Base-by-base conservation (phyloP, 768 basidiomycete species). In the Pulveroboletus sp. region DNA sequence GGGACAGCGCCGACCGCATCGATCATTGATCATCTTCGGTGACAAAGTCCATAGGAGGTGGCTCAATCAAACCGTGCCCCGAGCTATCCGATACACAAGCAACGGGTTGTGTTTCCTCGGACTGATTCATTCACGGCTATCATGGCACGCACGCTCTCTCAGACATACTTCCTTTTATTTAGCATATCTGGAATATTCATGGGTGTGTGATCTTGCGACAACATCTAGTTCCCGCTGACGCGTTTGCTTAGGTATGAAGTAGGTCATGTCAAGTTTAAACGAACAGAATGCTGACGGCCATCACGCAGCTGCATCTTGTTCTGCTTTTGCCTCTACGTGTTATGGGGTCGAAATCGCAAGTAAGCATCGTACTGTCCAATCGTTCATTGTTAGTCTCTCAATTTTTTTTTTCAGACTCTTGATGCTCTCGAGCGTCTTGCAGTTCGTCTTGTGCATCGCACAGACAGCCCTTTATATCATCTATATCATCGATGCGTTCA, bases 321-420 rank as follows among this genome's bases (percentile, higher is more conserved):
- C n/a, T n/a, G 43, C 23, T 59, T 60, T 38, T 59, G 57, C 25
- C 20, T 52, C 32, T 60, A 60, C 33, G 53, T 56, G 32, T 14
- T 59, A 11, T 48, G 47, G 47, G 39, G 39, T 20, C 47, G 27
- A 27, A 41, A 37, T 36, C 47, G 35, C 35, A 35, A 21, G 47
- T 40, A 10, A 41, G 45, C n/a, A 5, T 13, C 10, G 9, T 19
- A 16, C n/a, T 13, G 2, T 32, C 2, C 19, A 10, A 6, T 10
- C 23, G 1, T 17, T 29, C 27, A 6, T 6, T 19, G 12, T 40
- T 25, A 3, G 12, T 40, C 14, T 40, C 16, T 31, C 23, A 7
- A 21, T 27, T 10, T 9, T 5, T 6, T 11, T 24, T 1, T 19
- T 2, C 12, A 58, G 47, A 29, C 2, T 48, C 19, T 20, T 56